Conservation (phyloP, 495 filamentous ascomycete species). For the Penicillium coffeae region DNA sequence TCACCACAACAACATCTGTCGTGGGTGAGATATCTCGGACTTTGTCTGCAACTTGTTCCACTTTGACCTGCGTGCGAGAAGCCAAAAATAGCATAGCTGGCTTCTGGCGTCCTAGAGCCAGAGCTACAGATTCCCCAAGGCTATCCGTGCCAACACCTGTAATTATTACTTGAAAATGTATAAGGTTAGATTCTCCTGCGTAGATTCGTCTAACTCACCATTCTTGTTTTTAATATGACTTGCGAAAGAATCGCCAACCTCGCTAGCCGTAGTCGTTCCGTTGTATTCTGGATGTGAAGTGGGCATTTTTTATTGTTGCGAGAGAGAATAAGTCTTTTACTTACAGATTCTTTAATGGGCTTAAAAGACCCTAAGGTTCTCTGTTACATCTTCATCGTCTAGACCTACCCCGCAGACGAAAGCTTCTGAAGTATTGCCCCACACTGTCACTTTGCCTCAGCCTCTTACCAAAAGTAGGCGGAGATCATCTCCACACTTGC, state of each 20-base stretch:
- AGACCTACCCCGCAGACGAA: too few species aligned
- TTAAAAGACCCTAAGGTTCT: too few species aligned
- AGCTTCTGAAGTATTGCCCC: too few species aligned
- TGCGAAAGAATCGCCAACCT: constrained; percentile 40
- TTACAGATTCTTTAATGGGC: too few species aligned
- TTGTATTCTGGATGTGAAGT: constrained; percentile 38
- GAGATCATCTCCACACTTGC: too few species aligned
- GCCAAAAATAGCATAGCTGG: constrained; percentile 51
- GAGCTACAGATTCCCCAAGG: constrained; percentile 49
- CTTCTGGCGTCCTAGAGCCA: constrained; percentile 50
- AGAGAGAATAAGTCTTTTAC: too few species aligned
- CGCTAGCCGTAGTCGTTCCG: constrained; percentile 36
- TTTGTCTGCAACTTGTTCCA: constrained; percentile 42
- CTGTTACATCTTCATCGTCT: too few species aligned
- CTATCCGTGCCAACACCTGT: constrained; percentile 52
- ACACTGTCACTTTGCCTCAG: too few species aligned
- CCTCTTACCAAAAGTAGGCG: too few species aligned
- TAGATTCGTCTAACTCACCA: constrained; percentile 10
- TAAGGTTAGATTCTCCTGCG: background rate
- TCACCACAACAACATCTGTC: background rate
- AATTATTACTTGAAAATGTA: constrained; percentile 35
- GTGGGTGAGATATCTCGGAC: constrained; percentile 20
- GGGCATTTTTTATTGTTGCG: too few species aligned
- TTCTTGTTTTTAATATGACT: constrained; percentile 33
- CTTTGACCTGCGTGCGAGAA: constrained; percentile 47